Evolutionary conservation across 345 rosid genomes (phyloP), one percentile per base, ranked within the genome.

Genomic region (Tarenaya hassleriana): DNA sequence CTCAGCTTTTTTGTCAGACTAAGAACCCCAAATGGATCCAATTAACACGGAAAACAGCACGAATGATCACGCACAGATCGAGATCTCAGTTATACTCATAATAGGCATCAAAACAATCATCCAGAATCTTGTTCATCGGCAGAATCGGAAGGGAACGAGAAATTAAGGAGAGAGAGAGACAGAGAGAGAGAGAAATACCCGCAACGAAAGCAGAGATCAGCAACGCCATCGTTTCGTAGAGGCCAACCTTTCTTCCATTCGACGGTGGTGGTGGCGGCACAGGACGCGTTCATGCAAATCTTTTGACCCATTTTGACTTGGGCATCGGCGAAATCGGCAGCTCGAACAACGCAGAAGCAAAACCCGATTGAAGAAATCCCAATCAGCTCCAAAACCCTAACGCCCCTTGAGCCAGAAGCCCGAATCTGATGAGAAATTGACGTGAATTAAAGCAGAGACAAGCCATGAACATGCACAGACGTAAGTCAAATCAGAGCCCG

Each of bases 241-340:
- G 74, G 78, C 97, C 95, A 90, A 1, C 94, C 97, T 55, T 66
- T 79, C 63, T 74, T 86, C 95, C 95, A 86, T 64, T 84, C 83
- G 34, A 20, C 73, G 56, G 76, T 71, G 14, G 61, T 51, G 5
- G 73, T 66, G 13, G 78, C 55, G 50, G 77, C 67, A 62, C 95
- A 84, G 3, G 73, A 73, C 10, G 74, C 65, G 76, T 84, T 88
- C 86, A 79, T 83, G 86, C 95, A 86, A 67, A 74, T 74, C 86
- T 73, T 83, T 64, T 78, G 56, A 63, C 72, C 82, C 86, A 77
- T n/a, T n/a, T 69, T 49, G 42, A 48, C 62, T 55, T 33, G 53
- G 56, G 47, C 47, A 17, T 52, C 12, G 8, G 0, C 29, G 1
- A 62, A 52, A 10, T 13, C 40, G 19, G 10, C 52, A 42, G 0